Base-by-base conservation (phyloP, 2,329 filamentous ascomycete genomes). In the Blastomyces silverae region DNA sequence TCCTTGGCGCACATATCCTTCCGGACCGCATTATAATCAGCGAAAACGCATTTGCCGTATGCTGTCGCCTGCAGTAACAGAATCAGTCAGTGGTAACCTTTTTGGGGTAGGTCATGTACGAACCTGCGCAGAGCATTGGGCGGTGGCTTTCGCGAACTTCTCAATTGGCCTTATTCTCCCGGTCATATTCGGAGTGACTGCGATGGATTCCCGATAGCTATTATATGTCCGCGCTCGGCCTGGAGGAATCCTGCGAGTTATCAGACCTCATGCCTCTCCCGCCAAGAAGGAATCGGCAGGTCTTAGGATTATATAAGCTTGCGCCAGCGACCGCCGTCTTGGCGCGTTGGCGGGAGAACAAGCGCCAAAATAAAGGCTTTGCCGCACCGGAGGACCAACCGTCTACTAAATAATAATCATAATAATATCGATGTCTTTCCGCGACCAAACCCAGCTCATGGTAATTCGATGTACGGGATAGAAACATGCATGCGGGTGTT, bases 31-130 rank as follows among this genome's bases (percentile, higher is more conserved):
- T 93, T 93, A 78, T 96, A 97, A 74, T 97, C 93, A 50, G 86
- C 85, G 61, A 93, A 84, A 68, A 99, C 87, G 75, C 94, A 99
- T 81, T 92, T 92, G 69, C 93, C 94, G 73, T 97, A 99, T 15
- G 85, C 81, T 2, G 91, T 83, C 62, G 91, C 89, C 93, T 97
- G 68, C 34, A 64, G 62, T 50, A 39, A 58, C 8, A 22, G 34
- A 22, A 57, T 34, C 55, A 57, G 2, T 53, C 65, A 48, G 58
- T 1, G 28, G 28, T n/a, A 25, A 42, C 39, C 22, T 34, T 25
- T 61, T 20, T 15, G 11, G 46, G 39, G 25, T 39, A 50, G 59
- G 34, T 42, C 52, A 28, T 20, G 22, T 34, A 72, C 76, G 50
- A 75, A 89, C 87, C 80, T 90, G 87, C 61, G 80, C 77, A 8